Evolutionary conservation across 176 grass and related monocot species (phyloP), one percentile per base, ranked within the genome.

Genomic region (Raddia guianensis): DNA sequence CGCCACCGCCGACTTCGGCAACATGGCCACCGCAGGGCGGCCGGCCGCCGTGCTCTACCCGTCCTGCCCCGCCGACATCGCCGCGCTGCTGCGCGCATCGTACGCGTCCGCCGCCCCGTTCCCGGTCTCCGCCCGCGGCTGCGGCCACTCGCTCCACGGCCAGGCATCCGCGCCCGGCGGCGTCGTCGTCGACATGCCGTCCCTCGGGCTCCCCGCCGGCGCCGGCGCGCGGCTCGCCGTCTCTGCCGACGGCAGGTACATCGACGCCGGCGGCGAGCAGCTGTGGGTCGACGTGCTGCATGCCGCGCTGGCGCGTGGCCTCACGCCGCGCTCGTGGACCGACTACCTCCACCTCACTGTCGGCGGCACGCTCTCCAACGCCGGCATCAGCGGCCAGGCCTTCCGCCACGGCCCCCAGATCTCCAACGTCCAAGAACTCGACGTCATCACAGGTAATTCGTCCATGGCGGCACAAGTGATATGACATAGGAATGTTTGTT

Each of bases 181-280:
- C 1, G 75, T 93, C 13, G 88, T 94, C 33, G 8, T 94, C n/a
- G 64, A 94, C 57, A 94, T 94, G 91, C 49, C 74, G 9, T 88
- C 91, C 7, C 81, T 93, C 6, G 84, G 84, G 5, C 49, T 53
- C 54, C 12, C 9, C 27, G 48, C 16, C 42, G 33, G 6, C 54
- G 3, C 33, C 9, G 27, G 27, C 27, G 35, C 82, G 21, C 68
- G 80, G 5, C 68, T 91, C 50, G 16, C 16, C 40, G 92, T 86
- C 1, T 77, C 57, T 0, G 78, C 35, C 1, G 47, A 69, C 3
- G 70, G 78, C 0, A 32, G 59, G 0, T 96, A 84, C 83, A 35
- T 88, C 5, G 93, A 96, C 68, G 90, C 75, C 9, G 90, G 90
- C n/a, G 93, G 90, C n/a, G 93, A 97, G 64, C 93, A 97, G 80